Conservation (phyloP, 805 yeast genomes). For the Saccharomycopsis lassenensis region DNA sequence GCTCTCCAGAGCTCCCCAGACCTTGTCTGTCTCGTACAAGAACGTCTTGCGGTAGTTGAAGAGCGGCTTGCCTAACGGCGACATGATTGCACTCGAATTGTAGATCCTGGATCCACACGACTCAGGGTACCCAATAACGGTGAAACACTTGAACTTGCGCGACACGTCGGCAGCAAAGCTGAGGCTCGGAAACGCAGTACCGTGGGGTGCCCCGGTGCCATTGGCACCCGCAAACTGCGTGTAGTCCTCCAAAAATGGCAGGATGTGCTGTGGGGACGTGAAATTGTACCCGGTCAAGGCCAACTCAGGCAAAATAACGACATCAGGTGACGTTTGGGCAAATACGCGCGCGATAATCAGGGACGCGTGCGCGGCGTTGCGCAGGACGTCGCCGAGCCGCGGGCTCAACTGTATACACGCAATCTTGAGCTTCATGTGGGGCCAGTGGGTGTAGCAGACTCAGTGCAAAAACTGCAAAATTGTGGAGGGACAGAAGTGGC, state of each 20-base stretch:
- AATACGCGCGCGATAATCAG: conserved; percentile 28
- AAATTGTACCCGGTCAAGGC: conserved; percentile 82
- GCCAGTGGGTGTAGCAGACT: neutral
- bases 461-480: no score
- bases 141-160: conserved; percentile 41
- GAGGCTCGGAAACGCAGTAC: conserved; percentile 25
- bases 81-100: conserved; percentile 62
- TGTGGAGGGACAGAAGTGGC: no score
- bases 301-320: conserved; percentile 74
- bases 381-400: conserved; percentile 43
- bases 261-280: conserved; percentile 32
- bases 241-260: conserved; percentile 46
- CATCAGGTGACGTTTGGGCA: conserved; percentile 34
- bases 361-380: conserved; percentile 40
- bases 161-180: conserved; percentile 46
- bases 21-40: conserved; percentile 66
- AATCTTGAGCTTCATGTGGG: conserved; percentile 5
- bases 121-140: conserved; percentile 82
- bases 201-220: conserved; percentile 4
- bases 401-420: conserved; percentile 51
- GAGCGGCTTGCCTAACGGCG: conserved; percentile 45
- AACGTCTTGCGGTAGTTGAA: conserved; percentile 68
- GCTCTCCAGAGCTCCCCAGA: conserved; percentile 70
- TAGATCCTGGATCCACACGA: conserved; percentile 28
- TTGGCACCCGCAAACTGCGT: no score